Evolutionary conservation across 768 basidiomycete genomes (phyloP).

Genomic region (Russula dissimulans): DNA sequence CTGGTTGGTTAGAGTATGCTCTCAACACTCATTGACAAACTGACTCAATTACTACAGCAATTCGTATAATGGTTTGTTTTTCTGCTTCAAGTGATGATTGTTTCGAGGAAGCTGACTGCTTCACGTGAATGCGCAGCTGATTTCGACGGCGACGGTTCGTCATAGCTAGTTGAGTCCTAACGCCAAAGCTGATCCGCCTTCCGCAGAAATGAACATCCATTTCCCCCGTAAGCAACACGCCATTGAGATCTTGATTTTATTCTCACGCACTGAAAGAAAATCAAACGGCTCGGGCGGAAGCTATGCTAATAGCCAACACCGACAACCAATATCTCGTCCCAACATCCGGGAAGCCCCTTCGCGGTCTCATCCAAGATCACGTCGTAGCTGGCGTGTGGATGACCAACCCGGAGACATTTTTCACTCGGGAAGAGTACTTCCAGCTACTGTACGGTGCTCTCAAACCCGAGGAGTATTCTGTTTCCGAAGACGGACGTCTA

Average conservation of each 20-base stretch:
- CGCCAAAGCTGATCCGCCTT: constrained; percentile 13
- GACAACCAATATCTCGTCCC: constrained; percentile 99
- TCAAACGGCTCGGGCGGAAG: constrained; percentile 90
- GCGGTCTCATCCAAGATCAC: constrained; percentile 97
- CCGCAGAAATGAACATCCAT: constrained; percentile 96
- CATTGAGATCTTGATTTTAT: not conserved
- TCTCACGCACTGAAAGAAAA: constrained; percentile 50
- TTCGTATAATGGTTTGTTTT: constrained; percentile 80
- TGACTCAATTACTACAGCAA: constrained; percentile 45
- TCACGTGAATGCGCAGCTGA: constrained; percentile 45
- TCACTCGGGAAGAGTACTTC: constrained; percentile 91
- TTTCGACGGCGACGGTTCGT: constrained; percentile 83
- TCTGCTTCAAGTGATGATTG: not conserved
- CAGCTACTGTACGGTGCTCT: constrained; percentile 94
- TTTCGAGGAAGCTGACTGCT: constrained; percentile 11
- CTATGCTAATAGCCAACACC: constrained; percentile 89
- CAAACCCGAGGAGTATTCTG: constrained; percentile 72
- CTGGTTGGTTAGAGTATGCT: constrained; percentile 49
- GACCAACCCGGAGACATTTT: constrained; percentile 92
- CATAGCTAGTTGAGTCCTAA: not conserved
- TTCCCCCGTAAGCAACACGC: constrained; percentile 71
- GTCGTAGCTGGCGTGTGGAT: constrained; percentile 99
- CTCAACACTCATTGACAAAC: constrained; percentile 18
- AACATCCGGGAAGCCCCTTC: constrained; percentile 94
- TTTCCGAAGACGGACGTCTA: constrained; percentile 48